These are phyloP conservation scores for Collybia sp. DNA, from an alignment of 768 basidiomycete genomes.

Conservation along the genomic window DNA sequence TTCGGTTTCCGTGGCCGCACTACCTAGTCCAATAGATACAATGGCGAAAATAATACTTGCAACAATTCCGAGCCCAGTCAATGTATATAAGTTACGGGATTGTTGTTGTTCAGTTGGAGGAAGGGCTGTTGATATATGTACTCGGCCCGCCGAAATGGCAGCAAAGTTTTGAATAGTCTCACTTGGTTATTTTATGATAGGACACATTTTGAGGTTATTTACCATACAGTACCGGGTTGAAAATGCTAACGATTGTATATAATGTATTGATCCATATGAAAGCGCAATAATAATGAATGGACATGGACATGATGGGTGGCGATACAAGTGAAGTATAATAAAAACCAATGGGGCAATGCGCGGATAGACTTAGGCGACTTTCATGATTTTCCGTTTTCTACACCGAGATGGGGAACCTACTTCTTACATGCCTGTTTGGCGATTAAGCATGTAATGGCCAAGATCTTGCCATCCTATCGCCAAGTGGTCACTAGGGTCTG, in stretches of 20 bases:
- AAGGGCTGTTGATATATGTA: no score
- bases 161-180: no score
- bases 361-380: background rate
- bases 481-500: conserved; percentile 5
- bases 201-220: no score
- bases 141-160: no score
- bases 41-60: no score
- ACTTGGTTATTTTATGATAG: no score
- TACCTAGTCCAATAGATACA: no score
- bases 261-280: conserved; percentile 15
- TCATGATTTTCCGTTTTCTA: conserved; percentile 8
- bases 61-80: no score
- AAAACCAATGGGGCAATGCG: conserved; percentile 11
- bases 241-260: conserved; percentile 1
- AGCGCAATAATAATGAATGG: conserved; percentile 12
- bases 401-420: background rate
- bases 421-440: conserved; percentile 60
- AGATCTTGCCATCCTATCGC: conserved; percentile 77
- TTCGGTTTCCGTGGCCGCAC: no score
- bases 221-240: no score
- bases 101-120: no score
- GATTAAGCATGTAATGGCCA: conserved; percentile 70
- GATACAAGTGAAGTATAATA: conserved; percentile 18
- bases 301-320: conserved; percentile 11
- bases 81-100: no score